These are phyloP conservation scores for Fusarium buharicum DNA, from an alignment of 2,329 filamentous ascomycete genomes.

Conservation along the genomic window DNA sequence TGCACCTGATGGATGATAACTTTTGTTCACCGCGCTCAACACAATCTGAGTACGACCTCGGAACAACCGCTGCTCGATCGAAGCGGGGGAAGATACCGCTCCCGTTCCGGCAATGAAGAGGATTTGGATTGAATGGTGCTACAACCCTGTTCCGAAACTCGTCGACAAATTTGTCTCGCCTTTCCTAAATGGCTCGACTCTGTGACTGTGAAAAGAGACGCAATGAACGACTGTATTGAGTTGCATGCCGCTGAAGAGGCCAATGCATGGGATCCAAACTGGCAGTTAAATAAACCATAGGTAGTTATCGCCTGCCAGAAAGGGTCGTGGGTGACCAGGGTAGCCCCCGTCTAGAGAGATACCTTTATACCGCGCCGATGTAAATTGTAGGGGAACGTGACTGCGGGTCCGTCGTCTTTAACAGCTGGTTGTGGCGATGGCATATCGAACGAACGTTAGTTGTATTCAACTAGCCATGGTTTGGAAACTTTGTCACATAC, in stretches of 20 bases:
- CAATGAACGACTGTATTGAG: constrained; percentile 4
- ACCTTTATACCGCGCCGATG: constrained; percentile 27
- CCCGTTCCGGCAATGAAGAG: constrained; percentile 15
- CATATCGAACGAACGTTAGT: constrained; percentile 8
- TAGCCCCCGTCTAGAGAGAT: constrained; percentile 33
- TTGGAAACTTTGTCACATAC: constrained; percentile 10
- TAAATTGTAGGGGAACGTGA: constrained; percentile 36
- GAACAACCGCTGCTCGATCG: constrained; percentile 30
- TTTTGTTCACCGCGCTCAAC: constrained; percentile 16
- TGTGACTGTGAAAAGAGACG: constrained; percentile 7
- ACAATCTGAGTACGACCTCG: constrained; percentile 28
- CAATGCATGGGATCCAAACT: constrained; percentile 41
- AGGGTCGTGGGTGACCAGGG: constrained; percentile 33
- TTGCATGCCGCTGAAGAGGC: constrained; percentile 10
- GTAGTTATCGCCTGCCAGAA: constrained; percentile 36
- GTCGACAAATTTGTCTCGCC: background rate
- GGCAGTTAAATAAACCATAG: constrained; percentile 41
- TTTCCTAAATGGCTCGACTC: constrained; percentile 5
- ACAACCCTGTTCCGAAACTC: constrained; percentile 11
- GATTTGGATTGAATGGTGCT: constrained; percentile 2
- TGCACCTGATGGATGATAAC: constrained; percentile 11
- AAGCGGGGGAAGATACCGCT: constrained; percentile 13
- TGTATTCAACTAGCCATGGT: constrained; percentile 22
- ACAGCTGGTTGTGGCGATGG: constrained; percentile 4
- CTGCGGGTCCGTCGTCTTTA: constrained; percentile 18